These are phyloP conservation scores for Aegilops longissima DNA, from an alignment of 176 grass and related monocot genomes.

Conservation along the genomic window DNA sequence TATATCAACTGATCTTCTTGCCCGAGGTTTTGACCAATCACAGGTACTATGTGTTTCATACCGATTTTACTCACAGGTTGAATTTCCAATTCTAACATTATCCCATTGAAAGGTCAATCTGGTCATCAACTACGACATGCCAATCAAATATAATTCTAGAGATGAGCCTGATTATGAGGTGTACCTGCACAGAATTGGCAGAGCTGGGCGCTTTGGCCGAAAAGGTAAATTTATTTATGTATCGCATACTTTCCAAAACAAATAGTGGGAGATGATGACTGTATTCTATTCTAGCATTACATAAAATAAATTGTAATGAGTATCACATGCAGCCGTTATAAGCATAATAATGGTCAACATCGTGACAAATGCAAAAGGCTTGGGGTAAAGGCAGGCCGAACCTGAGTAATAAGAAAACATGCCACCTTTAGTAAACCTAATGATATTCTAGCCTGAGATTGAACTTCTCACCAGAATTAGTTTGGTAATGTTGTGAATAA, in stretches of 20 bases:
- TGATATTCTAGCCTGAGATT: background rate
- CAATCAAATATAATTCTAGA: constrained; percentile 57
- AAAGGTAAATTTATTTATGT: constrained; percentile 54
- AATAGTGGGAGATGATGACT: background rate
- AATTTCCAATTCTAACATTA: background rate
- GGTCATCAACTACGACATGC: constrained; percentile 95
- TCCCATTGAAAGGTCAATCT: constrained; percentile 70
- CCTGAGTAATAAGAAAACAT: background rate
- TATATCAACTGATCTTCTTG: constrained; percentile 86
- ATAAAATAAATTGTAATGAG: background rate
- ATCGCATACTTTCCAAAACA: background rate
- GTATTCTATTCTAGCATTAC: background rate
- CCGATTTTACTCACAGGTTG: background rate
- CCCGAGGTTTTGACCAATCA: constrained; percentile 93
- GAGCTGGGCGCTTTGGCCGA: constrained; percentile 93
- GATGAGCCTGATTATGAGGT: constrained; percentile 84
- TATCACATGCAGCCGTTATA: background rate
- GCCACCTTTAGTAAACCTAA: background rate
- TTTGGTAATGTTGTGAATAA: background rate
- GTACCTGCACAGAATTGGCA: constrained; percentile 92
- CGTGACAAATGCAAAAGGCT: background rate
- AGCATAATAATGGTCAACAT: background rate
- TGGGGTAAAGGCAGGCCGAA: too few relatives aligned
- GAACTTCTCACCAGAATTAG: background rate
- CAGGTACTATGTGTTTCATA: constrained; percentile 55